A percentile compares a stretch with the other conserved stretches of the same genome.
Conservation (phyloP, 306 rosid species). For the Lagenaria siceraria region DNA sequence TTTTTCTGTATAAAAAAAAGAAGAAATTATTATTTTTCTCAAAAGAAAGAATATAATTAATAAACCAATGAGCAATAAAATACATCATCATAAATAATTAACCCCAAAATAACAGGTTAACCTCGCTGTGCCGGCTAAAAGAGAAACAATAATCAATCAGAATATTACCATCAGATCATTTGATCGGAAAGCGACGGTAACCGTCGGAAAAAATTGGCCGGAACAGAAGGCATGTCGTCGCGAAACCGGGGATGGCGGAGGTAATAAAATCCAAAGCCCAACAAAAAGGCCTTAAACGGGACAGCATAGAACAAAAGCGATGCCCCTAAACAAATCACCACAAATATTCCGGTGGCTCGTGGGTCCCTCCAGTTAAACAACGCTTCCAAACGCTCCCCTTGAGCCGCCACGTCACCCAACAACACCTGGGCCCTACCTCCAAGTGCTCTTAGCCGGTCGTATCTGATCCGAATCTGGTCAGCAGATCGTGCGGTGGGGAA, state of each 20-base stretch:
- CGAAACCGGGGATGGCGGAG: constrained; percentile 76
- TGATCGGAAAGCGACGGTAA: constrained; percentile 70
- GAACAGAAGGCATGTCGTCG: constrained; percentile 66
- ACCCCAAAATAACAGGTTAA: background rate
- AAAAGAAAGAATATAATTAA: background rate
- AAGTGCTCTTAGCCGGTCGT: constrained; percentile 58
- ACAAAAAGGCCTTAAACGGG: constrained; percentile 44
- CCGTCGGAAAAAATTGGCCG: constrained; percentile 56
- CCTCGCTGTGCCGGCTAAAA: background rate
- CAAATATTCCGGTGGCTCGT: constrained; percentile 72
- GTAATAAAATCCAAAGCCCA: constrained; percentile 50
- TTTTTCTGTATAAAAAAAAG: too few species aligned
- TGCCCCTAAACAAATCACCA: constrained; percentile 44
- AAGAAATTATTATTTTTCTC: too few species aligned
- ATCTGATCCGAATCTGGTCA: constrained; percentile 42
- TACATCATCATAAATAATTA: background rate
- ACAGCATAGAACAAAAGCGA: constrained; percentile 57
- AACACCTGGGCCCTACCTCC: constrained; percentile 72
- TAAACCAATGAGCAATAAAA: background rate
- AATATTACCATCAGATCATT: constrained; percentile 25
- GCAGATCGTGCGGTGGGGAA: constrained; percentile 41
- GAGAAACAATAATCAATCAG: background rate
- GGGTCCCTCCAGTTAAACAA: constrained; percentile 72
- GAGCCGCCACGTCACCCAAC: constrained; percentile 80
- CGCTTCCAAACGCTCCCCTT: constrained; percentile 82